Base-by-base conservation (phyloP, 164 flowering plant genomes). In the Vitis riparia region DNA sequence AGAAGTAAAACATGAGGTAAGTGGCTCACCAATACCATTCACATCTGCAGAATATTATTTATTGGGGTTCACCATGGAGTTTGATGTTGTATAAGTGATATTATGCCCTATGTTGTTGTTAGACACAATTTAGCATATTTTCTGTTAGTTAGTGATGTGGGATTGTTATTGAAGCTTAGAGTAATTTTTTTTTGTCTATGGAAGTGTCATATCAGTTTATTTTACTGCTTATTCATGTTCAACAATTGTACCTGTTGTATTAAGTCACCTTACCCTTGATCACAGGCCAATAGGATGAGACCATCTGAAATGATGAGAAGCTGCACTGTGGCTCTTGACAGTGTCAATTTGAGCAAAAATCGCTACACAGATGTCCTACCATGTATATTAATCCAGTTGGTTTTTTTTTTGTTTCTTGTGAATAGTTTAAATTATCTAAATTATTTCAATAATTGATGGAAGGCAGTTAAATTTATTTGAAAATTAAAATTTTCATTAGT, bases 341-440 rank as follows among this genome's bases (percentile, higher is more conserved):
- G 70, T 69, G 83, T 78, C 67, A 93, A 91, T 75, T 52, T 52
- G 70, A 62, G 74, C 78, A 93, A 93, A 72, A 93, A 93, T 62
- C 93, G 98, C 29, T 91, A 91, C 70, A 69, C 76, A 7, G 91
- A 93, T 82, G 83, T 91, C 62, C 7, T 93, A 61, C 95, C 98
- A 74, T 93, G 98, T 91, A 84, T 50, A 29, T 57, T 23, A 32
- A 14, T 37, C 16, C 10, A 37, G 44, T 37, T 5, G 5, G 5
- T 6, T 6, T 52, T 9, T 52, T 9, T 14, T 59, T 65, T 51
- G 11, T 30, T 29, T 58, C 12, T 53, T 58, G 9, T 29, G 8
- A 15, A 19, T 15, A 16, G 17, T 56, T 52, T 14, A 51, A 58
- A 48, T 51, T 65, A 30, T 63, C 62, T 51, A 29, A 48, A 37